These are phyloP conservation scores for Zygotorulaspora danielsina DNA, from an alignment of 805 yeast species.

Conservation along the genomic window DNA sequence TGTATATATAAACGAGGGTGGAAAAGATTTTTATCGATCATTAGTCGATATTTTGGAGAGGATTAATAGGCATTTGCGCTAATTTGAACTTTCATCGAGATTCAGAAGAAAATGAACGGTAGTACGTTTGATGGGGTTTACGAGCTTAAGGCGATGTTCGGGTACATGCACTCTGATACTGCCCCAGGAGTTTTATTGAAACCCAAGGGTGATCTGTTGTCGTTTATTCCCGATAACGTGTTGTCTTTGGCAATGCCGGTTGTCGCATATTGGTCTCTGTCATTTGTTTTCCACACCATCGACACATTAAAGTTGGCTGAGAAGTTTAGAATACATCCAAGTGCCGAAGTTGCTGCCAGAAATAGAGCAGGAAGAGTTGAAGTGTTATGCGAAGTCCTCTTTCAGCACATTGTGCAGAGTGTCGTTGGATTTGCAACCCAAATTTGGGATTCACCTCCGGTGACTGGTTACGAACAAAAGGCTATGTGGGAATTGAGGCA, in stretches of 20 bases:
- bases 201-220: conserved; percentile 43
- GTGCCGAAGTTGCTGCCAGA: conserved; percentile 71
- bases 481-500: conserved; percentile 44
- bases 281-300: conserved; percentile 66
- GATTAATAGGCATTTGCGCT: too few relatives aligned
- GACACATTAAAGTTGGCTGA: conserved; percentile 76
- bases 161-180: conserved; percentile 23
- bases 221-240: conserved; percentile 66
- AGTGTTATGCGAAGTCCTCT: conserved; percentile 74
- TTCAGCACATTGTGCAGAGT: conserved; percentile 84
- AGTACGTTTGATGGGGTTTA: conserved; percentile 10
- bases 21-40: conserved; percentile 1
- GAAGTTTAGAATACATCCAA: conserved; percentile 83
- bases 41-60: too few relatives aligned
- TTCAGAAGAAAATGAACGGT: conserved; percentile 14
- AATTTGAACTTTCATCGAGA: too few relatives aligned
- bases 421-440: conserved; percentile 57
- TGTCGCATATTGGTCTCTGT: conserved; percentile 76
- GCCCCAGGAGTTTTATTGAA: conserved; percentile 31
- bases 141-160: conserved; percentile 17
- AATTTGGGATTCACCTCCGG: conserved; percentile 52
- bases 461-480: conserved; percentile 48
- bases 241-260: conserved; percentile 74
- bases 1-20: conserved; percentile 5
- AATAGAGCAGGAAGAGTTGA: conserved; percentile 68